Percentiles rank a stretch among this genome's conserved stretches.
Conservation (phyloP, 2,329 filamentous ascomycete genomes). For the Xylariaceae sp. region DNA sequence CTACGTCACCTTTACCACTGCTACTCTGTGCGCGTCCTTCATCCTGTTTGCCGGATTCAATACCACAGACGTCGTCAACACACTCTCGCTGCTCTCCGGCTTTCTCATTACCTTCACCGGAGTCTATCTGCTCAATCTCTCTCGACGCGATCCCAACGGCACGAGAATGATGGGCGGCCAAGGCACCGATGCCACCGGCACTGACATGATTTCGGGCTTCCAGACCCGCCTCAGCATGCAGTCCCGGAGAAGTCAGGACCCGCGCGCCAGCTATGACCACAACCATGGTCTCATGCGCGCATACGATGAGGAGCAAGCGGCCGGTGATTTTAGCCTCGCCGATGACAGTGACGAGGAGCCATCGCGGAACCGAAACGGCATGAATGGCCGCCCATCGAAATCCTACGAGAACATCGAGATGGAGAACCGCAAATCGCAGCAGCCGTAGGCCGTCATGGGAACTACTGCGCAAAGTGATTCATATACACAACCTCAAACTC, state of each 20-base stretch:
- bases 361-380: conserved; percentile 35
- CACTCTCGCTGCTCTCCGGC: conserved; percentile 84
- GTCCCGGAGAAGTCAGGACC: conserved; percentile 67
- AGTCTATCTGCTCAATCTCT: conserved; percentile 95
- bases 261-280: conserved; percentile 64
- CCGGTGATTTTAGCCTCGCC: conserved; percentile 67
- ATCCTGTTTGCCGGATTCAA: conserved; percentile 97
- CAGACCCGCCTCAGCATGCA: conserved; percentile 95
- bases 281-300: conserved; percentile 80
- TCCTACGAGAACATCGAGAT: conserved; percentile 47
- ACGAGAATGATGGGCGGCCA: conserved; percentile 59
- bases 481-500: conserved; percentile 4
- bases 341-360: conserved; percentile 69
- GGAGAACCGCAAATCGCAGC: conserved; percentile 41
- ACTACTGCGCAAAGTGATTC: neutral
- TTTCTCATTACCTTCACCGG: conserved; percentile 95
- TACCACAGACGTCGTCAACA: conserved; percentile 86
- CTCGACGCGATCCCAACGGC: conserved; percentile 83
- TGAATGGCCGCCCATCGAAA: conserved; percentile 38
- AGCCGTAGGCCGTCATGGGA: conserved; percentile 7
- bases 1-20: conserved; percentile 96
- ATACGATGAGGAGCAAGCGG: conserved; percentile 77
- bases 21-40: conserved; percentile 89
- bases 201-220: conserved; percentile 83
- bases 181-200: conserved; percentile 76